Percentiles rank a stretch among this genome's conserved stretches.
Evolutionary conservation across 108 stramenopile species (phyloP).

Genomic region (Epipyxis sp.): DNA sequence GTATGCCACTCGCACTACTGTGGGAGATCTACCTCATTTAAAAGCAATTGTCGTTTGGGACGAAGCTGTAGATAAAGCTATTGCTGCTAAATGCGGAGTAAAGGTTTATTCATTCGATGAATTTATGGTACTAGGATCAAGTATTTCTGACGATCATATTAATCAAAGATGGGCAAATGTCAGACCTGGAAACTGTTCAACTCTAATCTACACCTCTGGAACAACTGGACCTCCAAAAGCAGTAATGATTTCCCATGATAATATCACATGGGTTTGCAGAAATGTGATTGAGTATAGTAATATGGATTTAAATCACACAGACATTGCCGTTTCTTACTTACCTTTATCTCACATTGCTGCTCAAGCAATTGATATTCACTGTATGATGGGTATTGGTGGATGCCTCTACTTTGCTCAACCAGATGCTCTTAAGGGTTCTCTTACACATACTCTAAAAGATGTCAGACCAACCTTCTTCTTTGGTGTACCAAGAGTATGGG

Average conservation of each 20-base stretch:
- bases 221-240: slow-evolving; percentile 95
- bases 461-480: slow-evolving; percentile 75
- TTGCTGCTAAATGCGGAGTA: slow-evolving; percentile 9
- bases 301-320: slow-evolving; percentile 19
- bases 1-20: slow-evolving; percentile 52
- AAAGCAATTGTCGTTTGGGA: slow-evolving; percentile 68
- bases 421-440: slow-evolving; percentile 64
- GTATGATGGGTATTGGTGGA: slow-evolving; percentile 52
- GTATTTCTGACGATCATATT: slow-evolving; percentile 3
- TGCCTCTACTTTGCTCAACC: slow-evolving; percentile 65
- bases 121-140: background rate
- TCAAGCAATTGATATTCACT: slow-evolving; percentile 58
- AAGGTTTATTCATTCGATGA: background rate
- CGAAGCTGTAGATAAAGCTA: slow-evolving; percentile 23
- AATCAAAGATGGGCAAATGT: slow-evolving; percentile 45
- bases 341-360: slow-evolving; percentile 38
- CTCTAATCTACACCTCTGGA: slow-evolving; percentile 91
- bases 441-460: slow-evolving; percentile 57
- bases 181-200: slow-evolving; percentile 65
- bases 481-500: slow-evolving; percentile 80
- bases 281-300: background rate
- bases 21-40: slow-evolving; percentile 53
- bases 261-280: slow-evolving; percentile 65
- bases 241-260: slow-evolving; percentile 94
- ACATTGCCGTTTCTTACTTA: slow-evolving; percentile 53